phyloP scores from a whole-genome alignment of 2,329 filamentous ascomycete species.

The Pseudohalonectria lignicola region DNA sequence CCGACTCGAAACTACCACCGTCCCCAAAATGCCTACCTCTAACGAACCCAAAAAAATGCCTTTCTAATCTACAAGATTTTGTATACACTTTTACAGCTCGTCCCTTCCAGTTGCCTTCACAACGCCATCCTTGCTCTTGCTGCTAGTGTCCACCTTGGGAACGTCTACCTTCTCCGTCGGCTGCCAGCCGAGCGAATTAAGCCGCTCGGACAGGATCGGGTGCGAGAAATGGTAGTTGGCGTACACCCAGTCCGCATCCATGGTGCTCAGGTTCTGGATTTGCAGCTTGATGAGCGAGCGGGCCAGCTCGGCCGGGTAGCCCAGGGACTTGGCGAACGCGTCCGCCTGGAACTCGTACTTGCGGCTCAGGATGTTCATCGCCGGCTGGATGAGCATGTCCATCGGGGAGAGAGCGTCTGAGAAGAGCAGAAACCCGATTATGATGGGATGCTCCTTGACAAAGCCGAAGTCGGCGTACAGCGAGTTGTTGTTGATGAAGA shows the following conservation, averaged over 20 bases:
- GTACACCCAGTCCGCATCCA: conserved; percentile 98
- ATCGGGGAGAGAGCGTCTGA: conserved; percentile 92
- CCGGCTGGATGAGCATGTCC: conserved; percentile 85
- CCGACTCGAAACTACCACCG: too few relatives aligned
- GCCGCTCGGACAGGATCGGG: conserved; percentile 85
- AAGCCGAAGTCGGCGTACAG: conserved; percentile 91
- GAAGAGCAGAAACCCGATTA: conserved; percentile 96
- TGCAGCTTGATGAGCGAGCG: conserved; percentile 91
- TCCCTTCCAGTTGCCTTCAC: conserved; percentile 68
- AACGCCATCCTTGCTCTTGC: conserved; percentile 28
- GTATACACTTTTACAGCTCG: conserved; percentile 56
- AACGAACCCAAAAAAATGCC: too few relatives aligned
- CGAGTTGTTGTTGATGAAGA: conserved; percentile 92
- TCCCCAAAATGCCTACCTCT: too few relatives aligned
- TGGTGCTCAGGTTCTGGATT: conserved; percentile 93
- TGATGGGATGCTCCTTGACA: conserved; percentile 69
- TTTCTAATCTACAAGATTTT: too few relatives aligned
- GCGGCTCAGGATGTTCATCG: conserved; percentile 92
- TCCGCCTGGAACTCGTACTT: conserved; percentile 96
- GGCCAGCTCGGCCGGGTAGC: conserved; percentile 75
- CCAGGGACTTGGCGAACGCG: conserved; percentile 73
- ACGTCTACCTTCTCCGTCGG: conserved; percentile 37
- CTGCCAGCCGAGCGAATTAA: conserved; percentile 85
- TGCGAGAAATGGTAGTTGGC: conserved; percentile 98
- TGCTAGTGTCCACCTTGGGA: conserved; percentile 24